Evolutionary conservation across 352 stramenopile genomes (phyloP).

Genomic region (Plasmopara halstedii): DNA sequence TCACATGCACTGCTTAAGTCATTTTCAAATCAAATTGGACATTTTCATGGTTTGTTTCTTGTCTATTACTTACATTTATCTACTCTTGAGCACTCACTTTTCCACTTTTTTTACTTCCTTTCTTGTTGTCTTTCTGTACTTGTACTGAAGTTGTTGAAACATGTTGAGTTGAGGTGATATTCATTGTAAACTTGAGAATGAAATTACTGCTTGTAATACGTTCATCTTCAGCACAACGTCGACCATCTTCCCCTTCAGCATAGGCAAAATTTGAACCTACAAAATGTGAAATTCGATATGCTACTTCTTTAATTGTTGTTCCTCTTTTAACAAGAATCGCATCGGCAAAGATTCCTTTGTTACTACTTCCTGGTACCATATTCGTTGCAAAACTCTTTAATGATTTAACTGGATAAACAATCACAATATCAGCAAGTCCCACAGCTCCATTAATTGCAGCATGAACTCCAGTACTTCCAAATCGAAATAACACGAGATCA

Average conservation of each 20-base stretch:
- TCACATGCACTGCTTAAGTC: constrained; percentile 35
- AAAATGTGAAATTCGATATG: constrained; percentile 57
- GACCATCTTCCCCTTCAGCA: constrained; percentile 72
- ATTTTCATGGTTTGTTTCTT: too few species aligned
- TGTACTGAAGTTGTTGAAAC: neutral
- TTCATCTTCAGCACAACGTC: constrained; percentile 66
- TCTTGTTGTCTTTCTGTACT: constrained; percentile 34
- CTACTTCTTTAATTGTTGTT: constrained; percentile 75
- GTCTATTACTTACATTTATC: neutral
- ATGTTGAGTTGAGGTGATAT: constrained; percentile 26
- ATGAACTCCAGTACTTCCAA: constrained; percentile 76
- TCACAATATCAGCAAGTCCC: constrained; percentile 69
- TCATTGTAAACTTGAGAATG: constrained; percentile 77
- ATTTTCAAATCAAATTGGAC: constrained; percentile 1
- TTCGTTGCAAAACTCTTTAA: constrained; percentile 80
- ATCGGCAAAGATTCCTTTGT: constrained; percentile 71
- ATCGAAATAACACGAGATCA: constrained; percentile 88
- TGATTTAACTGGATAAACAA: constrained; percentile 83
- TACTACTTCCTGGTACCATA: constrained; percentile 21
- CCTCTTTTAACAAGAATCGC: constrained; percentile 66
- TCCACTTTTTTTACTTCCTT: constrained; percentile 17
- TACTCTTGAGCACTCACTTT: constrained; percentile 9
- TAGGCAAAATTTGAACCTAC: constrained; percentile 72
- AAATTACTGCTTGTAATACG: constrained; percentile 47
- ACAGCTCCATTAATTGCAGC: constrained; percentile 83